phyloP scores from a whole-genome alignment of 2,329 filamentous ascomycete genomes.

The Hawksworthiomyces lignivorus region DNA sequence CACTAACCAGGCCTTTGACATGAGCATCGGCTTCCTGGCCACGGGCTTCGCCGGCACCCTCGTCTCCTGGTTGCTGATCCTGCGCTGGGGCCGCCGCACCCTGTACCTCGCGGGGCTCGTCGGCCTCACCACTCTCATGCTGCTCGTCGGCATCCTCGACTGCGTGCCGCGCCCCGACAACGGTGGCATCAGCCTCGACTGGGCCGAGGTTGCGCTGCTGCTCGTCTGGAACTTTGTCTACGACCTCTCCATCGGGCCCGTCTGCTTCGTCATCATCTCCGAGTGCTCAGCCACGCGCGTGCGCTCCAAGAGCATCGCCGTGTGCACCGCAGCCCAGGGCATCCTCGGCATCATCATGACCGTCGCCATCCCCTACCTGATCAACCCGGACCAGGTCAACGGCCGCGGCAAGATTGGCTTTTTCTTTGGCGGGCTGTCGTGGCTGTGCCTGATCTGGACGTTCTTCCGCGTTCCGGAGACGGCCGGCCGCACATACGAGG shows the following conservation, averaged over 20 bases:
- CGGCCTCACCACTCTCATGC: constrained; percentile 34
- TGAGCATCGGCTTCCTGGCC: constrained; percentile 43
- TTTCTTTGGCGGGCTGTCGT: constrained; percentile 38
- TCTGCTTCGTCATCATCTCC: constrained; percentile 48
- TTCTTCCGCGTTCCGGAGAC: constrained; percentile 49
- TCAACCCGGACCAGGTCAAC: constrained; percentile 34
- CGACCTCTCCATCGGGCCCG: constrained; percentile 42
- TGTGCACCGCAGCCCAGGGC: constrained; percentile 35
- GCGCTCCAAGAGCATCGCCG: constrained; percentile 36
- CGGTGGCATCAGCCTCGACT: constrained; percentile 26
- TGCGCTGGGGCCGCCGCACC: constrained; percentile 41
- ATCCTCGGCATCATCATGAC: constrained; percentile 34
- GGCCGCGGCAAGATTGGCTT: constrained; percentile 38
- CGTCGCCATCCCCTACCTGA: constrained; percentile 36
- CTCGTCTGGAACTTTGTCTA: constrained; percentile 45
- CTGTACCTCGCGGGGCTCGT: constrained; percentile 42
- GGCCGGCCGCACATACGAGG: constrained; percentile 44
- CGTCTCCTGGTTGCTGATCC: constrained; percentile 44
- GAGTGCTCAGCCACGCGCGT: constrained; percentile 38
- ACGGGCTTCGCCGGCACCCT: constrained; percentile 47
- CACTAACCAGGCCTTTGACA: constrained; percentile 42
- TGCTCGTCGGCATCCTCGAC: constrained; percentile 40
- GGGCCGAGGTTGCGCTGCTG: constrained; percentile 43
- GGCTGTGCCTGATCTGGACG: constrained; percentile 40
- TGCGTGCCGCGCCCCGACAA: constrained; percentile 35